Evolutionary conservation across 176 grass and related monocot species (phyloP).

Genomic region (Musa troglodytarum): DNA sequence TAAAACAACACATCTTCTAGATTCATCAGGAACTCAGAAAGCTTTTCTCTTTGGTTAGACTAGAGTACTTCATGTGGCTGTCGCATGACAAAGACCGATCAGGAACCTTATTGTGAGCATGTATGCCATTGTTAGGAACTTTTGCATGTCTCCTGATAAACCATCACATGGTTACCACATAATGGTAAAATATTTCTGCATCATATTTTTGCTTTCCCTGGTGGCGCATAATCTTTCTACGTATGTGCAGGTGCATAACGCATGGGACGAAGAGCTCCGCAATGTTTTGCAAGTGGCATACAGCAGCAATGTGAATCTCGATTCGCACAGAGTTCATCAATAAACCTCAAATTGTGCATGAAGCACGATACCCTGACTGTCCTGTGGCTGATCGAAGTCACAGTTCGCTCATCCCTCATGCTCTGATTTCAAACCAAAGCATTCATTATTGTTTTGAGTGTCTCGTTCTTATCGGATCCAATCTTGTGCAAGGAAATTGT

Average conservation of each 20-base stretch:
- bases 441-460: background rate
- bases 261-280: slow-evolving; percentile 48
- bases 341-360: slow-evolving; percentile 11
- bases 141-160: too few relatives aligned
- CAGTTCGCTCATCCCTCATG: background rate
- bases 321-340: slow-evolving; percentile 29
- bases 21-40: too few relatives aligned
- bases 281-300: slow-evolving; percentile 34
- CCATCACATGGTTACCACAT: too few relatives aligned
- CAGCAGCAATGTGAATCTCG: slow-evolving; percentile 22
- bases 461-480: background rate
- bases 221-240: background rate
- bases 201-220: too few relatives aligned
- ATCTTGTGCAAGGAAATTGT: background rate
- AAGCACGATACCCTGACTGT: background rate
- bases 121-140: too few relatives aligned
- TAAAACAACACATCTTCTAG: background rate
- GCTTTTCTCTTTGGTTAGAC: too few relatives aligned
- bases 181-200: too few relatives aligned
- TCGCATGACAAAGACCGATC: too few relatives aligned
- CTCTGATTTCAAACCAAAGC: background rate
- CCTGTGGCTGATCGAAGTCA: background rate
- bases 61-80: too few relatives aligned
- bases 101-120: too few relatives aligned
- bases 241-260: slow-evolving; percentile 39